These are phyloP conservation scores for Colletotrichum gloeosporioides DNA, from an alignment of 2,329 filamentous ascomycete genomes.

Conservation along the genomic window DNA sequence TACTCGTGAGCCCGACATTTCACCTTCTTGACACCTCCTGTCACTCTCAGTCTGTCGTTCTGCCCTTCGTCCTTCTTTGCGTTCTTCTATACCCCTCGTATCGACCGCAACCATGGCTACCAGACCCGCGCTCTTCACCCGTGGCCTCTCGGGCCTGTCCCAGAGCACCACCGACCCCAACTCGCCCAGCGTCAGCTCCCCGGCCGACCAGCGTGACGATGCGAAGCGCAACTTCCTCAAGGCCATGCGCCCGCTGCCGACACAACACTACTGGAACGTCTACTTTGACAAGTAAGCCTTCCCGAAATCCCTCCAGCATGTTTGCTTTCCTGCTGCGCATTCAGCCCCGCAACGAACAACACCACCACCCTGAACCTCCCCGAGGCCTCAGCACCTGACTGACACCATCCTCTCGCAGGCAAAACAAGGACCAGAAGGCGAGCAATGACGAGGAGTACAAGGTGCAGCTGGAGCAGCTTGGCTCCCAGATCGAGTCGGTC, in stretches of 20 bases:
- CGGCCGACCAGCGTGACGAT: conserved; percentile 76
- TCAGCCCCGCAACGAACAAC: background rate
- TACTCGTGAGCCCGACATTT: background rate
- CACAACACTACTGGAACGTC: conserved; percentile 82
- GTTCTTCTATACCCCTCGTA: background rate
- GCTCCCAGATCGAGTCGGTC: conserved; percentile 74
- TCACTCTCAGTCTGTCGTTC: background rate
- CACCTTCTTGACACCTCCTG: background rate
- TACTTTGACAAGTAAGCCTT: conserved; percentile 64
- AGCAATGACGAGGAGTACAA: conserved; percentile 52
- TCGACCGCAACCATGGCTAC: conserved; percentile 53
- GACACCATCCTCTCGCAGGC: conserved; percentile 32
- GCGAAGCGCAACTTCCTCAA: conserved; percentile 85
- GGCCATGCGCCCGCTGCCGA: conserved; percentile 73
- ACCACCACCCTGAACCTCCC: background rate
- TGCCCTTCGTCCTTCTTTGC: background rate
- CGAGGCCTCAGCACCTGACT: background rate
- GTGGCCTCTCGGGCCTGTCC: conserved; percentile 66
- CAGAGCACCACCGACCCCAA: conserved; percentile 61
- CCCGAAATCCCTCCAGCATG: background rate
- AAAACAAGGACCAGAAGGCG: conserved; percentile 46
- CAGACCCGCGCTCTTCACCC: conserved; percentile 65
- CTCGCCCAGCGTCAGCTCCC: conserved; percentile 67
- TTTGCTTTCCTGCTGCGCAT: background rate
- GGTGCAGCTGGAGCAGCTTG: conserved; percentile 65